Percentiles rank a stretch among this genome's conserved stretches.
These are phyloP conservation scores for Ogataea pignaliae DNA, from an alignment of 805 yeast genomes.

Conservation along the genomic window DNA sequence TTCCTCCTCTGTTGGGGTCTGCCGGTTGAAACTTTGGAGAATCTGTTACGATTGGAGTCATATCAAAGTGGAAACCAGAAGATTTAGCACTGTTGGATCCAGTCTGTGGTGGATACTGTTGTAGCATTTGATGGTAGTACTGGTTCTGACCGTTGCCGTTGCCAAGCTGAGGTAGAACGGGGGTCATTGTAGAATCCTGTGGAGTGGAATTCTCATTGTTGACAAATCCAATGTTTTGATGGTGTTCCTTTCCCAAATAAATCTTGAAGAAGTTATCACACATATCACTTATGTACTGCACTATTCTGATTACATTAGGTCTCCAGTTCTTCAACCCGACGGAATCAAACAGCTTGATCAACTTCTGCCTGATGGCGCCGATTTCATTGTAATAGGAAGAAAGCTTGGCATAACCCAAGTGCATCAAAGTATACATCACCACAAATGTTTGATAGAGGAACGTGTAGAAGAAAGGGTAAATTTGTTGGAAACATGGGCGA, in stretches of 20 bases:
- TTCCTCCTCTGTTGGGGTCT: neutral
- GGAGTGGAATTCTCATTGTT: neutral
- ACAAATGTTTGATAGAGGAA: constrained; percentile 49
- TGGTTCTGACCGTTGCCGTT: neutral
- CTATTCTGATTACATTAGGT: constrained; percentile 27
- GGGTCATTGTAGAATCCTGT: neutral
- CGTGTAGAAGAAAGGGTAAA: constrained; percentile 44
- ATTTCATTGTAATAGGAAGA: constrained; percentile 23
- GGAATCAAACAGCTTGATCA: constrained; percentile 28
- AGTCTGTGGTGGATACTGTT: constrained; percentile 1
- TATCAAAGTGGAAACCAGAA: constrained; percentile 6
- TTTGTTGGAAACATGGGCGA: constrained; percentile 29
- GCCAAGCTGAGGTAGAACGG: neutral
- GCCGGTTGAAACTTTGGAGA: constrained; percentile 1
- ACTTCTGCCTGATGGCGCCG: constrained; percentile 20
- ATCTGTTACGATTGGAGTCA: constrained; percentile 10
- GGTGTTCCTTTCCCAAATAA: constrained; percentile 11
- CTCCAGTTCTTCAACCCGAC: constrained; percentile 26
- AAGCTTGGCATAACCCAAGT: constrained; percentile 34
- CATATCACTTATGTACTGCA: constrained; percentile 30
- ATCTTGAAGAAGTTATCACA: constrained; percentile 27
- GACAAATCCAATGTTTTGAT: neutral
- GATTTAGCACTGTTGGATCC: neutral
- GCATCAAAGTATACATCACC: constrained; percentile 45
- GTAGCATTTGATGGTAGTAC: neutral